Evolutionary conservation across 208 protist species (phyloP).

Genomic region (Sergeia podlipaevii): DNA sequence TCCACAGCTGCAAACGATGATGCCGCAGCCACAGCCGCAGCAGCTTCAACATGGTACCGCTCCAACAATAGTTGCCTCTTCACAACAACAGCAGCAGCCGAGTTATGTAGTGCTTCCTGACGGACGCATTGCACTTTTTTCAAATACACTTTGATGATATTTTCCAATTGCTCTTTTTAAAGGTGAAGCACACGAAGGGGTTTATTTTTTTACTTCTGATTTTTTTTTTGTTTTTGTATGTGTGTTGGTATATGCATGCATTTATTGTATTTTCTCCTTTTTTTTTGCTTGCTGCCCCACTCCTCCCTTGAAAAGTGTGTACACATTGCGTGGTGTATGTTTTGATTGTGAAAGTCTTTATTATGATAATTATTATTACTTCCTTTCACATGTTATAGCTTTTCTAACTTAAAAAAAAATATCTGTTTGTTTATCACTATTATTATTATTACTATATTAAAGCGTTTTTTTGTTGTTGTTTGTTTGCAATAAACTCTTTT

Average conservation of each 20-base stretch:
- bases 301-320: too few relatives aligned
- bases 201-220: too few relatives aligned
- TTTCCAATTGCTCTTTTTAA: too few relatives aligned
- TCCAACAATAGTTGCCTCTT: background rate
- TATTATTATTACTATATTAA: background rate
- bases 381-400: slow-evolving; percentile 6
- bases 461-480: slow-evolving; percentile 5
- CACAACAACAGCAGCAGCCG: background rate
- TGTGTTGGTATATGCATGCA: too few relatives aligned
- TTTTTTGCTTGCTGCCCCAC: too few relatives aligned
- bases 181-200: too few relatives aligned
- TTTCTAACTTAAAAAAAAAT: background rate
- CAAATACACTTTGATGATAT: too few relatives aligned
- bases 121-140: slow-evolving; percentile 11
- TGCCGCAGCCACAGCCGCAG: background rate
- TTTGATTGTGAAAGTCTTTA: slow-evolving; percentile 1
- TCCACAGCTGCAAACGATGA: background rate
- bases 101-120: slow-evolving; percentile 21
- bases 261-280: too few relatives aligned
- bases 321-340: too few relatives aligned
- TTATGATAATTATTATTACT: slow-evolving; percentile 3
- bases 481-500: background rate
- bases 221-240: too few relatives aligned
- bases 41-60: background rate
- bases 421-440: background rate